Percentiles rank a stretch among this genome's conserved stretches.
phyloP scores from a whole-genome alignment of 116 monocot genomes.

The Phalaenopsis hybrid region DNA sequence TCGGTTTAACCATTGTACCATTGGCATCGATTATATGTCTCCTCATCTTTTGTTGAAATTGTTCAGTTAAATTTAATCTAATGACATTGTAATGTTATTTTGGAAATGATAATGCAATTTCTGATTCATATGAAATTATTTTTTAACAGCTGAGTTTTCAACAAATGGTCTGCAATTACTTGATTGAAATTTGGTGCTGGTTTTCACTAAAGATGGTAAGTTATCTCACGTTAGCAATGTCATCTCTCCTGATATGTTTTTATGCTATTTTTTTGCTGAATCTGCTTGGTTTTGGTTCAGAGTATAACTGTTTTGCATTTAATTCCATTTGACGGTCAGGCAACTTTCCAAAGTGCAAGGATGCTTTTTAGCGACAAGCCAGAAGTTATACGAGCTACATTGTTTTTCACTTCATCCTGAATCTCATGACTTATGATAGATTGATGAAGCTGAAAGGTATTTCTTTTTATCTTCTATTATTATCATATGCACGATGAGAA shows the following conservation, averaged over 20 bases:
- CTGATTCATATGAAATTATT: neutral
- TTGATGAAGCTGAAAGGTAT: constrained; percentile 7
- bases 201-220: neutral
- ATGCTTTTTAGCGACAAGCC: neutral
- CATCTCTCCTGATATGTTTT: neutral
- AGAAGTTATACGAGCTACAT: neutral
- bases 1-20: neutral
- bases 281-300: neutral
- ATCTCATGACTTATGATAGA: neutral
- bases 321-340: neutral
- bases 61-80: neutral
- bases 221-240: neutral
- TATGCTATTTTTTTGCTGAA: neutral
- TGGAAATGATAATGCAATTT: constrained; percentile 5
- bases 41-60: neutral
- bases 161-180: neutral
- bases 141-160: neutral
- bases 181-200: neutral
- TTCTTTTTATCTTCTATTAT: neutral
- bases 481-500: neutral
- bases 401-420: neutral
- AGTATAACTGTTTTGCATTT: neutral
- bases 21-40: neutral
- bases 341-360: neutral
- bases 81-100: neutral